Evolutionary conservation across 1,284 basidiomycete species (phyloP), one percentile per base, ranked within the genome.

Genomic region (Pseudozyma tsukubaensis): DNA sequence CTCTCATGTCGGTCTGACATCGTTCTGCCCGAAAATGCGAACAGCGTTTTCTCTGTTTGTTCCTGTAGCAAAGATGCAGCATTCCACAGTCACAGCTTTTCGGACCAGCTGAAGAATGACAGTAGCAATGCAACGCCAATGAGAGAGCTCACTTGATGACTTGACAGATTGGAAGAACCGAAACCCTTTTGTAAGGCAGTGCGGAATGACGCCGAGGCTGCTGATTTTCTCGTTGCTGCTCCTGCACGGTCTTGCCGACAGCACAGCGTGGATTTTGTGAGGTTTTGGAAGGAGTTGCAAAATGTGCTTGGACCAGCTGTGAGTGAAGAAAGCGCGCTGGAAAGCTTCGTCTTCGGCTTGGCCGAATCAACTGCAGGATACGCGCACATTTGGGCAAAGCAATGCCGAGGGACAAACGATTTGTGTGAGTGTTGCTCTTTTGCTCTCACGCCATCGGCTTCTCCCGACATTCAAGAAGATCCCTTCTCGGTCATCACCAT

Each of bases 231-330:
- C n/a, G n/a, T n/a, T 37, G 36, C 14, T 37, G 36, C 8, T 8
- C 7, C 44, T 47, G 44, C 44, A 47, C 7, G 52, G 32, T 11
- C 39, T 42, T 42, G 58, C 48, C 48, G 47, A 43, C 37, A 19
- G 21, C 39, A 16, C 53, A 42, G 40, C 10, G 47, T 10, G 21
- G 43, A 37, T 36, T 37, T 21, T 48, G 45, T 21, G 40, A 39
- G 21, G 49, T 50, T 47, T 52, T 18, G 19, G 24, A 48, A 43
- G 37, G 39, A 16, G 21, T 21, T 37, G 9, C 36, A 9, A 13
- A 21, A 16, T 21, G 52, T 62, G 49, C 54, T 56, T 57, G 45
- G 62, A 59, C 62, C 62, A 65, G 19, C 19, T 35, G 18, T 37
- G 12, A 18, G 18, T 21, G 7, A 4, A 21, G 11, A 9, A 51